These are phyloP conservation scores for Raffaelea albimanens DNA, from an alignment of 2,329 filamentous ascomycete genomes.

Conservation along the genomic window DNA sequence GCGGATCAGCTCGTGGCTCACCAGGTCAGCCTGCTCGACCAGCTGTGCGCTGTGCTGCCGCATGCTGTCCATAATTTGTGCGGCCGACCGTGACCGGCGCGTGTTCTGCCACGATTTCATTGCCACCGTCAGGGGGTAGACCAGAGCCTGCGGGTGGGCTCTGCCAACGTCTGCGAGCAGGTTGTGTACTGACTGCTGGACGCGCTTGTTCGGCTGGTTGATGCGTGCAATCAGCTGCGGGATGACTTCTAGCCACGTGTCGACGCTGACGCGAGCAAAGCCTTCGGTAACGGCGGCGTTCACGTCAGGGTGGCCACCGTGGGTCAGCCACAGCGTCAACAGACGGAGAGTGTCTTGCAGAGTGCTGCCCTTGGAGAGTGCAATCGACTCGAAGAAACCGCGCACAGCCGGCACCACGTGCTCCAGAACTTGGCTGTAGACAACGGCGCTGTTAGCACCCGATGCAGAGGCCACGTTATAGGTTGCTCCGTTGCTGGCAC, in stretches of 20 bases:
- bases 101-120: conserved; percentile 87
- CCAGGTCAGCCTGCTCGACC: conserved; percentile 88
- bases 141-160: conserved; percentile 88
- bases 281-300: conserved; percentile 83
- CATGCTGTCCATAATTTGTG: conserved; percentile 96
- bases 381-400: conserved; percentile 96
- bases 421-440: conserved; percentile 62
- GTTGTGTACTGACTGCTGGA: conserved; percentile 85
- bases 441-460: conserved; percentile 33
- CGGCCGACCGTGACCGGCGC: conserved; percentile 76
- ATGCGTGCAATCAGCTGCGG: conserved; percentile 95
- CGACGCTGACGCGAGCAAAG: conserved; percentile 83
- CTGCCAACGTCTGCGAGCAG: conserved; percentile 87
- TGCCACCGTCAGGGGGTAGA: conserved; percentile 93
- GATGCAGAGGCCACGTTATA: too few relatives aligned
- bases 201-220: conserved; percentile 84
- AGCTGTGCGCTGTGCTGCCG: conserved; percentile 85
- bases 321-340: conserved; percentile 91
- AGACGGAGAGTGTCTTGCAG: conserved; percentile 90
- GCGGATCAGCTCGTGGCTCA: conserved; percentile 92
- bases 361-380: conserved; percentile 81
- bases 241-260: conserved; percentile 98
- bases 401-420: conserved; percentile 91
- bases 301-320: conserved; percentile 82
- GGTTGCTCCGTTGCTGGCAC: neutral